These are phyloP conservation scores for Aureobasidium uvarum DNA, from an alignment of 2,329 filamentous ascomycete genomes.

Conservation along the genomic window DNA sequence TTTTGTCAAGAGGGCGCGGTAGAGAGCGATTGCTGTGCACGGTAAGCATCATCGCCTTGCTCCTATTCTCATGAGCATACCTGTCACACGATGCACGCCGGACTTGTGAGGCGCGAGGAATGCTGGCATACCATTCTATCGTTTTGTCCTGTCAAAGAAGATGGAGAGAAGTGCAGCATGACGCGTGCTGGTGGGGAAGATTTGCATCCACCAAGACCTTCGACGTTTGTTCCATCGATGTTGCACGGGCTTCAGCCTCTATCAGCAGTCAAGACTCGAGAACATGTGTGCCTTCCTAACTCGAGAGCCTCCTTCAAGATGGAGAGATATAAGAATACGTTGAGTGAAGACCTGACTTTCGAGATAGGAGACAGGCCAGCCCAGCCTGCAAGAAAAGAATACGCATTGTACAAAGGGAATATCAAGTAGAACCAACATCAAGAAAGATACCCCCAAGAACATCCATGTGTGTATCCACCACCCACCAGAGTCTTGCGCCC, in stretches of 20 bases:
- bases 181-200: not conserved
- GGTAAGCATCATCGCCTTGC: not conserved
- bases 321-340: too few species aligned
- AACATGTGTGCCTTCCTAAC: not conserved
- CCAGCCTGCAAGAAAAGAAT: not conserved
- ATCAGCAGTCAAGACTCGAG: not conserved
- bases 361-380: not conserved
- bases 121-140: slow-evolving; percentile 33
- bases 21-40: slow-evolving; percentile 64
- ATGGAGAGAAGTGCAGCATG: not conserved
- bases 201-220: not conserved
- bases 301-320: too few species aligned
- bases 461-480: not conserved
- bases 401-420: not conserved
- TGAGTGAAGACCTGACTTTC: not conserved
- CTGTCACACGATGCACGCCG: slow-evolving; percentile 54
- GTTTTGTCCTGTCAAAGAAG: not conserved
- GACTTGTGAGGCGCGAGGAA: slow-evolving; percentile 48
- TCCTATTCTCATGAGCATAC: slow-evolving; percentile 36
- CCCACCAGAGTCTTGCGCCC: slow-evolving; percentile 3
- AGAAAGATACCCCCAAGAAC: not conserved
- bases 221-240: not conserved
- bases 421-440: not conserved
- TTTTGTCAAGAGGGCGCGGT: slow-evolving; percentile 61
- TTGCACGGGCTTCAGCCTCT: slow-evolving; percentile 15